Percentiles rank a stretch among this genome's conserved stretches.
Conservation (phyloP, 2,329 filamentous ascomycete genomes). For the Colletotrichum nymphaeae region DNA sequence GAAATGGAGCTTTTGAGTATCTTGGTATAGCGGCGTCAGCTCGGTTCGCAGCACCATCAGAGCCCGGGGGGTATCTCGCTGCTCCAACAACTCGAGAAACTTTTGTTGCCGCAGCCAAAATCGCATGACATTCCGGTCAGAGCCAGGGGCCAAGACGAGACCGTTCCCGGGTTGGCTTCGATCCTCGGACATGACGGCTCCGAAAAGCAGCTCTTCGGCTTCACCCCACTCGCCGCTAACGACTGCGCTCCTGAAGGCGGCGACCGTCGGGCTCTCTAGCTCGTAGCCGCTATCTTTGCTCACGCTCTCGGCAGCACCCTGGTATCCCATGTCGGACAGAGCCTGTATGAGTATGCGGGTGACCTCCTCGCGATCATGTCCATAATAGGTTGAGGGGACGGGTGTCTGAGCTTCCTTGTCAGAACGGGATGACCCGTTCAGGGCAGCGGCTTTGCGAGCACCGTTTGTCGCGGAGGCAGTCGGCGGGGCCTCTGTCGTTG, state of each 20-base stretch:
- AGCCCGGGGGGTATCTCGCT: slow-evolving; percentile 77
- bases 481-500: slow-evolving; percentile 55
- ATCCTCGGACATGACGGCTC: slow-evolving; percentile 49
- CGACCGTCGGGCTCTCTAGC: slow-evolving; percentile 86
- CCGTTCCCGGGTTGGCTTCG: slow-evolving; percentile 59
- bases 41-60: slow-evolving; percentile 88
- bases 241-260: slow-evolving; percentile 86
- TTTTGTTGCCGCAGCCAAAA: slow-evolving; percentile 95
- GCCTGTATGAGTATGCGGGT: slow-evolving; percentile 93
- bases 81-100: slow-evolving; percentile 89
- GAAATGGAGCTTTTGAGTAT: slow-evolving; percentile 81
- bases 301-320: slow-evolving; percentile 78
- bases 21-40: slow-evolving; percentile 85
- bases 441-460: slow-evolving; percentile 43
- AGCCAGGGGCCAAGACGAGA: slow-evolving; percentile 79
- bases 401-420: slow-evolving; percentile 45
- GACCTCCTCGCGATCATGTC: slow-evolving; percentile 92
- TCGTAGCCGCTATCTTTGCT: slow-evolving; percentile 87
- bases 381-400: slow-evolving; percentile 69
- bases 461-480: slow-evolving; percentile 56
- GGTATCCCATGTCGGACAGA: slow-evolving; percentile 88
- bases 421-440: slow-evolving; percentile 39
- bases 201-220: slow-evolving; percentile 85
- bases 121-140: slow-evolving; percentile 82
- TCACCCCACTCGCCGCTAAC: slow-evolving; percentile 83